Percentiles rank a stretch among this genome's conserved stretches.
These are phyloP conservation scores for Ogataea zsoltii DNA, from an alignment of 805 yeast species.

Conservation along the genomic window DNA sequence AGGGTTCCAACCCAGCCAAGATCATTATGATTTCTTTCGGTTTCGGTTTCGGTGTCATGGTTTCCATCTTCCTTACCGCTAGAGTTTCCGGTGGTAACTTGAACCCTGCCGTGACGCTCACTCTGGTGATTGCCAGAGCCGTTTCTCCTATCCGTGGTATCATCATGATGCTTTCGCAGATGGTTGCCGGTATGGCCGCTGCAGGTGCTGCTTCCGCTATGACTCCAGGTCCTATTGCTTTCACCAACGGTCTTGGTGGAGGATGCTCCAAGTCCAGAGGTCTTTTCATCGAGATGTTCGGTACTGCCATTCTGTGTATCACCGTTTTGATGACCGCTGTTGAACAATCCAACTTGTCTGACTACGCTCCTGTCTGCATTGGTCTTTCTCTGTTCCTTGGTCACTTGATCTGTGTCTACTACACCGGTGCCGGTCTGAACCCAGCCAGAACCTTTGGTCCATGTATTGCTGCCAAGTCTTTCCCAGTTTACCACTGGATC, in stretches of 20 bases:
- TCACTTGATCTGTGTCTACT: constrained; percentile 77
- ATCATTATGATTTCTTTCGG: constrained; percentile 81
- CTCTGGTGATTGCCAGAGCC: constrained; percentile 71
- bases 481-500: constrained; percentile 88
- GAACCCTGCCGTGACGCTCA: constrained; percentile 84
- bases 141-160: constrained; percentile 71
- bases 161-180: constrained; percentile 64
- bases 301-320: constrained; percentile 68
- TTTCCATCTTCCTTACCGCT: constrained; percentile 65
- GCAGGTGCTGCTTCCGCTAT: constrained; percentile 85
- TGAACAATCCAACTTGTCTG: constrained; percentile 74
- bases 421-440: constrained; percentile 89
- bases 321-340: constrained; percentile 84
- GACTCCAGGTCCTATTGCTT: constrained; percentile 78
- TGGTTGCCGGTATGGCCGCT: constrained; percentile 88
- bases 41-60: constrained; percentile 83
- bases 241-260: constrained; percentile 71
- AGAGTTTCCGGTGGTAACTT: constrained; percentile 87
- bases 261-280: constrained; percentile 75
- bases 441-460: constrained; percentile 93
- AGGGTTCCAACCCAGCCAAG: constrained; percentile 56
- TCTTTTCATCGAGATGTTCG: constrained; percentile 78
- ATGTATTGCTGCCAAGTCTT: constrained; percentile 64
- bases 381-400: constrained; percentile 82
- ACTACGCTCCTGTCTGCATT: constrained; percentile 78